Evolutionary conservation across 805 yeast species (phyloP).

Genomic region (Spathaspora girioi): DNA sequence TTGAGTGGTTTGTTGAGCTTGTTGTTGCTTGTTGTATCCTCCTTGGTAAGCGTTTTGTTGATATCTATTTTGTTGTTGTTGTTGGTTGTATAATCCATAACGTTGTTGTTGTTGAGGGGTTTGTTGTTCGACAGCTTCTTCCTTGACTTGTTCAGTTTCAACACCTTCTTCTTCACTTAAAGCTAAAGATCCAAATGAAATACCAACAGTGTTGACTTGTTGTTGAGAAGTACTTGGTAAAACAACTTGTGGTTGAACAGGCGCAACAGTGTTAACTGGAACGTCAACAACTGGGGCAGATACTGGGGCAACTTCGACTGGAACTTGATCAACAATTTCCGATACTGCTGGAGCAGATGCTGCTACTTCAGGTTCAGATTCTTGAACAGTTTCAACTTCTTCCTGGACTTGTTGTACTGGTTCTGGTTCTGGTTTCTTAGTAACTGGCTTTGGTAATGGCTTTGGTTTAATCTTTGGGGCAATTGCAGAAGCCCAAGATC

Average conservation of each 20-base stretch:
- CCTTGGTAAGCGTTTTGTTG: constrained; percentile 8
- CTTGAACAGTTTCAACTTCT: constrained; percentile 11
- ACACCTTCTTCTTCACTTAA: constrained; percentile 41
- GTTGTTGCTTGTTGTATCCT: constrained; percentile 11
- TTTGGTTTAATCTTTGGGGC: constrained; percentile 47
- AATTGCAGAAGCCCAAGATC: constrained; percentile 72
- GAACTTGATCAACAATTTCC: constrained; percentile 26
- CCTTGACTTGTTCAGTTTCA: constrained; percentile 10
- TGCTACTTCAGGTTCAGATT: constrained; percentile 23
- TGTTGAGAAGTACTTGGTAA: constrained; percentile 49
- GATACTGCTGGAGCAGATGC: constrained; percentile 1
- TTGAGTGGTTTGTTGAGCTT: constrained; percentile 19
- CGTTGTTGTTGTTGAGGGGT: constrained; percentile 11
- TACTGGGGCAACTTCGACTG: constrained; percentile 1
- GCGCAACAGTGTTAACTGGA: constrained; percentile 4
- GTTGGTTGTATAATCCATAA: constrained; percentile 14
- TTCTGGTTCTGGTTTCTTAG: constrained; percentile 17
- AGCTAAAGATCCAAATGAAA: constrained; percentile 60
- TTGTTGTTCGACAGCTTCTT: constrained; percentile 18
- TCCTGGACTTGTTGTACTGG: constrained; percentile 16
- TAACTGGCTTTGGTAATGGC: constrained; percentile 21
- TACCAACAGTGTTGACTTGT: constrained; percentile 48
- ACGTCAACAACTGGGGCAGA: constrained; percentile 1
- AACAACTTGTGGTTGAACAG: constrained; percentile 31
- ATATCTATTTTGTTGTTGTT: constrained; percentile 7